phyloP scores from a whole-genome alignment of 371 early-diverging fungal species.

The Mortierella sp. region DNA sequence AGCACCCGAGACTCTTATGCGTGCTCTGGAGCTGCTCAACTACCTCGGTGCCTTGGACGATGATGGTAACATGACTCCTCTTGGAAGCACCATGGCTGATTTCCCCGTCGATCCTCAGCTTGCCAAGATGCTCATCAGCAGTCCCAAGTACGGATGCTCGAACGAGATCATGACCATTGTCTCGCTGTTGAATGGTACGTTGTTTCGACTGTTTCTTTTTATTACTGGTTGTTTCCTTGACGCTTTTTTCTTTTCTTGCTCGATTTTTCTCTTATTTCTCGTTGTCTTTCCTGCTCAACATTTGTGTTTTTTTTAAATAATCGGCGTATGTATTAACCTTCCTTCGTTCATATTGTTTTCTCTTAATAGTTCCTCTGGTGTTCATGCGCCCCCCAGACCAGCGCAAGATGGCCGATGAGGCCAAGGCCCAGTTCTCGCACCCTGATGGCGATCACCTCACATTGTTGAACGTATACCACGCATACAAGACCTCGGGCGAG shows the following conservation, averaged over 20 bases:
- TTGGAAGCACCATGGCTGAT: slow-evolving; percentile 92
- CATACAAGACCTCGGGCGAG: slow-evolving; percentile 80
- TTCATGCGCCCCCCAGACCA: slow-evolving; percentile 94
- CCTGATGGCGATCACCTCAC: slow-evolving; percentile 94
- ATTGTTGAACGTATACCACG: slow-evolving; percentile 95
- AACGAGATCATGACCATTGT: slow-evolving; percentile 95
- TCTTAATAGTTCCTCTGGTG: slow-evolving; percentile 80
- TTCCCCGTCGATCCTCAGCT: slow-evolving; percentile 97
- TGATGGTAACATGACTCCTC: slow-evolving; percentile 84
- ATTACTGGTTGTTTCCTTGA: not conserved
- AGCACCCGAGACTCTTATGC: slow-evolving; percentile 74
- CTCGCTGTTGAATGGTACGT: slow-evolving; percentile 41
- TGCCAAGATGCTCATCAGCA: slow-evolving; percentile 92
- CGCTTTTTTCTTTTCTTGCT: not conserved
- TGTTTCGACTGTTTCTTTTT: not conserved
- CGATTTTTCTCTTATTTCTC: too few relatives aligned
- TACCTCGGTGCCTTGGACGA: slow-evolving; percentile 94
- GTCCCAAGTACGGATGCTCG: slow-evolving; percentile 89
- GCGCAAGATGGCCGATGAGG: slow-evolving; percentile 90
- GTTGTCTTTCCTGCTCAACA: too few relatives aligned
- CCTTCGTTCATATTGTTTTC: not conserved
- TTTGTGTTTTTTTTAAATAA: too few relatives aligned
- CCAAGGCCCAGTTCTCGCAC: slow-evolving; percentile 94
- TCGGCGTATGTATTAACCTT: not conserved
- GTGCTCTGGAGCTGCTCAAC: slow-evolving; percentile 92